Conservation (phyloP, 768 basidiomycete genomes). For the Lactarius tabidus region DNA sequence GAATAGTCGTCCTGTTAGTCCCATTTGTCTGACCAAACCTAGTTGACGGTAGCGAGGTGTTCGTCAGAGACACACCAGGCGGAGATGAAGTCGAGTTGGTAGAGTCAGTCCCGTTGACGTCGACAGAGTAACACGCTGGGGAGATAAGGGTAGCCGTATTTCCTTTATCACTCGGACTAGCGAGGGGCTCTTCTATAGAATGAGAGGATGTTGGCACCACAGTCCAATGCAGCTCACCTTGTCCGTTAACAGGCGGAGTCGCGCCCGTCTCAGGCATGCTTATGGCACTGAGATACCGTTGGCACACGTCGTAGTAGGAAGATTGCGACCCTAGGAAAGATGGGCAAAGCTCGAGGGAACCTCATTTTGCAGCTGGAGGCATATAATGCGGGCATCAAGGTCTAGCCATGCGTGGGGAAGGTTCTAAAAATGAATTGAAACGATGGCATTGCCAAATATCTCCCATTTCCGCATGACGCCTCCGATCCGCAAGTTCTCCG, state of each 20-base stretch:
- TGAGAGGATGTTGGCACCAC: not conserved
- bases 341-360: conserved; percentile 10
- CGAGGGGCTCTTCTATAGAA: not conserved
- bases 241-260: not conserved
- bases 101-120: not conserved
- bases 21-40: not conserved
- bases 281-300: not conserved
- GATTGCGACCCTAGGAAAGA: conserved; percentile 4
- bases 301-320: conserved; percentile 3
- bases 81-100: not conserved
- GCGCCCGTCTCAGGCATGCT: not conserved
- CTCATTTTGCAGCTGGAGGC: conserved; percentile 5
- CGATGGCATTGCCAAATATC: conserved; percentile 7
- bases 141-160: not conserved
- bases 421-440: not conserved
- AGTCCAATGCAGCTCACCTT: conserved; percentile 5
- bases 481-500: not conserved
- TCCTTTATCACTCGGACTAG: not conserved
- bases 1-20: not conserved
- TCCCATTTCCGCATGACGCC: conserved; percentile 19
- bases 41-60: not conserved
- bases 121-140: not conserved
- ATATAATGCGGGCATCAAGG: conserved; percentile 20
- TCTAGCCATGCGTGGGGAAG: too few species aligned
- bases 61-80: not conserved